These are phyloP conservation scores for Monascus ruber DNA, from an alignment of 2,329 filamentous ascomycete genomes.

Conservation along the genomic window DNA sequence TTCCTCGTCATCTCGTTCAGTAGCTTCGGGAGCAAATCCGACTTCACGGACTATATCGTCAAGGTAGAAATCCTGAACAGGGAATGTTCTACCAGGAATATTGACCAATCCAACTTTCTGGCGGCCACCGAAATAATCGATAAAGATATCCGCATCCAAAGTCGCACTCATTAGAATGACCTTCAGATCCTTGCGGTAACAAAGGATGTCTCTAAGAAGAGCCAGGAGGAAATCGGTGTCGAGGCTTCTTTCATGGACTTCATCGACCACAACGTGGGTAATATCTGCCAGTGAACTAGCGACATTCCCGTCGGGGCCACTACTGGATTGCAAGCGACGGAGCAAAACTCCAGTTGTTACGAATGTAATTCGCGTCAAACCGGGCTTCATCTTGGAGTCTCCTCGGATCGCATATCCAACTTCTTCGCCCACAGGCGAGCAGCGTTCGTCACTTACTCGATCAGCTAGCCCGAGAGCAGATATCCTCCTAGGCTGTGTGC, in stretches of 20 bases:
- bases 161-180: constrained; percentile 95
- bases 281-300: constrained; percentile 74
- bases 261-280: constrained; percentile 89
- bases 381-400: constrained; percentile 62
- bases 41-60: constrained; percentile 78
- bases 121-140: constrained; percentile 65
- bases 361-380: constrained; percentile 80
- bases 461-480: constrained; percentile 90
- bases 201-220: constrained; percentile 71
- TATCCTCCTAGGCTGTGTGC: constrained; percentile 89
- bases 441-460: constrained; percentile 85
- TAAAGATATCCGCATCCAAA: constrained; percentile 76
- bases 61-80: constrained; percentile 79
- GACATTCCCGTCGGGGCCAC: constrained; percentile 67
- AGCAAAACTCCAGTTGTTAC: constrained; percentile 91
- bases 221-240: constrained; percentile 92
- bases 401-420: constrained; percentile 87
- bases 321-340: constrained; percentile 79
- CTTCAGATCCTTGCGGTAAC: constrained; percentile 65
- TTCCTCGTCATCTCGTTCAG: constrained; percentile 20
- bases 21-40: constrained; percentile 46
- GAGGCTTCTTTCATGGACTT: constrained; percentile 89
- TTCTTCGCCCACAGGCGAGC: constrained; percentile 68
- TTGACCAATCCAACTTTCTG: constrained; percentile 67
- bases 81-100: constrained; percentile 79